phyloP scores from a whole-genome alignment of 805 yeast species.

The Kodamaea kakaduensis region DNA sequence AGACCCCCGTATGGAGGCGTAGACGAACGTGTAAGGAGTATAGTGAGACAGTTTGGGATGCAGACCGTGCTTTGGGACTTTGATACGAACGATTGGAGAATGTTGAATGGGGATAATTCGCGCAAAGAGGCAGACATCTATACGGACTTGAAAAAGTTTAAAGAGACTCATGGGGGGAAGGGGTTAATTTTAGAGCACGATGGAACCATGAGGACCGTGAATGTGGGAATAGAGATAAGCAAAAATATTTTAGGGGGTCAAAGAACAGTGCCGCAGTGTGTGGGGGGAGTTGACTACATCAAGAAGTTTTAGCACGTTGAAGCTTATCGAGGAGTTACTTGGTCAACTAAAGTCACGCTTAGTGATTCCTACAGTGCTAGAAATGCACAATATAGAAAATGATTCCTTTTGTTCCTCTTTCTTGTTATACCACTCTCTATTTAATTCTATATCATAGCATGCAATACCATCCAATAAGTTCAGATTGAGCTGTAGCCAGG shows the following conservation, averaged over 20 bases:
- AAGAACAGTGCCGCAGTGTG: constrained; percentile 76
- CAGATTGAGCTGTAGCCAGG: no score
- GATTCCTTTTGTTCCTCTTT: no score
- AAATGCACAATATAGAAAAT: no score
- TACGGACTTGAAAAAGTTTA: constrained; percentile 55
- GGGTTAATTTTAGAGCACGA: constrained; percentile 91
- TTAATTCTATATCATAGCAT: no score
- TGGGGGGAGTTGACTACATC: constrained; percentile 60
- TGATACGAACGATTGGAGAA: constrained; percentile 89
- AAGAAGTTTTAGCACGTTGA: constrained; percentile 27
- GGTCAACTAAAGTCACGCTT: no score
- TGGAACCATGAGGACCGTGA: constrained; percentile 60
- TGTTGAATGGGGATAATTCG: constrained; percentile 28
- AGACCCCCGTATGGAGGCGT: constrained; percentile 97
- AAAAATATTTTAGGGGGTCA: constrained; percentile 51
- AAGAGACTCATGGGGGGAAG: constrained; percentile 17
- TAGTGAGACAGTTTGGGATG: constrained; percentile 80
- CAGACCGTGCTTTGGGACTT: constrained; percentile 87
- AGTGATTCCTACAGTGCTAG: no score
- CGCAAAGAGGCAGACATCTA: constrained; percentile 48
- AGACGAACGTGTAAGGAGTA: constrained; percentile 79
- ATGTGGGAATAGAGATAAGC: constrained; percentile 58
- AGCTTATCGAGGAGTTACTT: no score
- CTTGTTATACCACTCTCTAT: no score
- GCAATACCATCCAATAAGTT: no score